Percentiles rank a stretch among this genome's conserved stretches.
Conservation (phyloP, 1,284 basidiomycete species). For the Mycena citricolor region DNA sequence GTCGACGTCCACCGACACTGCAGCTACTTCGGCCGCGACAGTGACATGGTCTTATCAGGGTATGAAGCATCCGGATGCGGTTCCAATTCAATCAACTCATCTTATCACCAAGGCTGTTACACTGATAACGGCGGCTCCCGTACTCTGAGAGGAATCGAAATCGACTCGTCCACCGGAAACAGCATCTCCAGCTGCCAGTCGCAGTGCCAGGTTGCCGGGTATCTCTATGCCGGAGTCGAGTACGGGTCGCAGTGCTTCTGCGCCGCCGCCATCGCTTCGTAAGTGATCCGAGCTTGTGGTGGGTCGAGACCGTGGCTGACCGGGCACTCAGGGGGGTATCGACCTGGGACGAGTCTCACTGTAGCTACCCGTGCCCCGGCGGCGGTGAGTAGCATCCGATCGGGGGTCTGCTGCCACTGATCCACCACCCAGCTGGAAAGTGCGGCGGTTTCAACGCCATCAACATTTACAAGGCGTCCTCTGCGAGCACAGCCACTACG, state of each 20-base stretch:
- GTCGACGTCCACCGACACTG: slow-evolving; percentile 12
- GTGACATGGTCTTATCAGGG: too few relatives aligned
- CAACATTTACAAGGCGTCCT: slow-evolving; percentile 13
- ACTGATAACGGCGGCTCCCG: too few relatives aligned
- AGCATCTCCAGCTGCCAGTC: slow-evolving; percentile 30
- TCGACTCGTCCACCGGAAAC: slow-evolving; percentile 21
- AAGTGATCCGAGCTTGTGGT: neutral
- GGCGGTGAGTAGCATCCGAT: slow-evolving; percentile 30
- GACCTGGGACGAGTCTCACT: too few relatives aligned
- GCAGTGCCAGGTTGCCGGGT: slow-evolving; percentile 27
- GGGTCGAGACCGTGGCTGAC: slow-evolving; percentile 20
- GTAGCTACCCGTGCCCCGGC: slow-evolving; percentile 30
- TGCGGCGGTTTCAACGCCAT: slow-evolving; percentile 23
- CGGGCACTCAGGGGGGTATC: too few relatives aligned
- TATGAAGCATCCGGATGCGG: slow-evolving; percentile 28
- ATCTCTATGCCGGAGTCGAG: slow-evolving; percentile 31
- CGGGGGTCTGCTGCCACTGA: neutral
- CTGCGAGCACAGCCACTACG: slow-evolving; percentile 9
- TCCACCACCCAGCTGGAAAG: too few relatives aligned
- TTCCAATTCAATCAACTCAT: slow-evolving; percentile 26
- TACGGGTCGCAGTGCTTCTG: slow-evolving; percentile 31
- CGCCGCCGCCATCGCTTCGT: slow-evolving; percentile 1
- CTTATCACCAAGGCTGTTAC: too few relatives aligned
- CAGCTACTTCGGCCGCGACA: slow-evolving; percentile 12
- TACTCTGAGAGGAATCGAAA: too few relatives aligned